These are phyloP conservation scores for Amanita thiersii DNA, from an alignment of 768 basidiomycete genomes.

Conservation along the genomic window DNA sequence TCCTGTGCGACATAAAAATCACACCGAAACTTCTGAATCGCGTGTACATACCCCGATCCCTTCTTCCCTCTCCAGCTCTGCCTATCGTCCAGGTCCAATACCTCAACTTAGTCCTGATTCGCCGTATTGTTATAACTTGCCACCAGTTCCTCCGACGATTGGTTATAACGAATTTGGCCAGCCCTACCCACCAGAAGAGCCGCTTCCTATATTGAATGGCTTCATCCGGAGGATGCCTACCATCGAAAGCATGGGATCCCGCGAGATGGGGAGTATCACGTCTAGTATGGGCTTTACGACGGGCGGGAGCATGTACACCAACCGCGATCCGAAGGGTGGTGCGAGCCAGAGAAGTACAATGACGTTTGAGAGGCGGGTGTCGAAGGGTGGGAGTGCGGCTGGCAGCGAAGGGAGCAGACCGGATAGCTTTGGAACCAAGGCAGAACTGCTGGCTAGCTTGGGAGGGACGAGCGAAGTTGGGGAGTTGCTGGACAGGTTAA, in stretches of 20 bases:
- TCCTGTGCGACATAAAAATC: slow-evolving; percentile 11
- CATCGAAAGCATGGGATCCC: slow-evolving; percentile 69
- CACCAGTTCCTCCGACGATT: slow-evolving; percentile 20
- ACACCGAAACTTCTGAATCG: slow-evolving; percentile 6
- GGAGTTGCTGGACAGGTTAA: slow-evolving; percentile 20
- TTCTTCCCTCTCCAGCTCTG: too few relatives aligned
- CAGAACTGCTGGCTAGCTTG: slow-evolving; percentile 19
- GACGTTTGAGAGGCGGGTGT: slow-evolving; percentile 29
- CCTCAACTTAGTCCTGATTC: slow-evolving; percentile 7
- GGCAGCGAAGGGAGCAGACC: slow-evolving; percentile 25
- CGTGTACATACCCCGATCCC: too few relatives aligned
- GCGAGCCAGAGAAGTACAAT: slow-evolving; percentile 11
- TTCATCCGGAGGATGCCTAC: slow-evolving; percentile 73
- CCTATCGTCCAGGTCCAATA: too few relatives aligned
- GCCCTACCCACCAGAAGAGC: slow-evolving; percentile 39
- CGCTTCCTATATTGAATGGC: slow-evolving; percentile 54
- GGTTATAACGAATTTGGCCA: slow-evolving; percentile 42
- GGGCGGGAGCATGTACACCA: slow-evolving; percentile 10
- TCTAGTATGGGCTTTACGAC: slow-evolving; percentile 16
- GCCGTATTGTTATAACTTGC: slow-evolving; percentile 16
- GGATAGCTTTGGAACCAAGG: slow-evolving; percentile 24
- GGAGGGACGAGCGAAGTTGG: slow-evolving; percentile 23
- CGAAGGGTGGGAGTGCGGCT: slow-evolving; percentile 21
- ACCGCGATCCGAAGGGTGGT: slow-evolving; percentile 3
- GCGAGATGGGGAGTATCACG: slow-evolving; percentile 37